Base-by-base conservation (phyloP, 75 land plant species). In the Pinus tabuliformis region DNA sequence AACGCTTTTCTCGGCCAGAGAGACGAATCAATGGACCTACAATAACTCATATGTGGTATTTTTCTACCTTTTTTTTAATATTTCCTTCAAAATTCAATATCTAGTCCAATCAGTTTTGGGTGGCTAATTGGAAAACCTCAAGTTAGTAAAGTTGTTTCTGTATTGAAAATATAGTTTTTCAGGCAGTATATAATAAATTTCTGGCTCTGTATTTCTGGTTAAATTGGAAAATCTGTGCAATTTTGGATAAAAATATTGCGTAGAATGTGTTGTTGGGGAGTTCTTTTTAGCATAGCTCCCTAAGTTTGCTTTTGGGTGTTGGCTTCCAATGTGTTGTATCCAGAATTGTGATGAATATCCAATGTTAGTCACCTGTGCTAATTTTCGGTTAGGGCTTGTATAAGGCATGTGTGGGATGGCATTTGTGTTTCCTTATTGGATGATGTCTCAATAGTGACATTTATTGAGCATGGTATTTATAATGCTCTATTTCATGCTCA, bases 21-120 rank as follows among this genome's bases (percentile, higher is more conserved):
- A 73, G 95, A 58, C 91, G 92, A 78, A 88, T 97, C 39, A 95
- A 96, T 85, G 99, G 99, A n/a, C 99, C 99, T 28, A 91, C 95
- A 72, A 79, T 92, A 58, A 97, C 99, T 73, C 98, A 97, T 79
- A 90, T 97, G 83, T 97, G 99, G 99, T 97, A 57, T 75, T 79
- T 80, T 57, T 17, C 36, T 65, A 26, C 20, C 14, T 73, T 22
- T 36, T 9, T 5, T 56, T 68, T 8, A 9, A 62, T 6, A 22
- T 62, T 39, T 36, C 45, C 42, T n/a, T 18, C 39, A 20, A 8
- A 42, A 42, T 39, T 64, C 15, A 30, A 64, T 20, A 36, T 64
- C 42, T 63, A 66, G 6, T 39, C 39, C 71, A 3, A 28, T 37
- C 33, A 18, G 11, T 7, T 66, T 68, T 68, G 13, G 42, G 42